Percentiles rank a stretch among this genome's conserved stretches.
Evolutionary conservation across 2,329 filamentous ascomycete genomes (phyloP).

Genomic region (Diaporthe aspalathi): DNA sequence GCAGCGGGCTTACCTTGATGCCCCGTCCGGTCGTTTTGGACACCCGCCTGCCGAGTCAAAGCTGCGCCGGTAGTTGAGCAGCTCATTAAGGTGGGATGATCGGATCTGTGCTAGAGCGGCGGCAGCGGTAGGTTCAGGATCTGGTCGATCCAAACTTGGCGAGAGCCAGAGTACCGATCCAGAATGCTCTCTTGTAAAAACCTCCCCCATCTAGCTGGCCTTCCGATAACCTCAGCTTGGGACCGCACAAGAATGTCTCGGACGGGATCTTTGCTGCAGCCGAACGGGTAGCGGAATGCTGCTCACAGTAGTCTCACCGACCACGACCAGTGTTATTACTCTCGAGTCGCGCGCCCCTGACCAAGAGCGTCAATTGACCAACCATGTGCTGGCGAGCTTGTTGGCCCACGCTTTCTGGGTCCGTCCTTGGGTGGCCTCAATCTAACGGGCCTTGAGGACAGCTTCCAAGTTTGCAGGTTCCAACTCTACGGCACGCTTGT

Average conservation of each 20-base stretch:
- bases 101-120: slow-evolving; percentile 28
- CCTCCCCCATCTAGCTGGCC: not conserved
- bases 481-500: slow-evolving; percentile 1
- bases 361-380: slow-evolving; percentile 38
- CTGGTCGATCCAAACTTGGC: slow-evolving; percentile 23
- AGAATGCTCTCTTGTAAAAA: not conserved
- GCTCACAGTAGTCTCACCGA: slow-evolving; percentile 35
- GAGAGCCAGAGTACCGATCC: slow-evolving; percentile 8
- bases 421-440: slow-evolving; percentile 33
- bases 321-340: slow-evolving; percentile 25
- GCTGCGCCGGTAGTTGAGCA: slow-evolving; percentile 30
- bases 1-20: not conserved
- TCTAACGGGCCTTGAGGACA: slow-evolving; percentile 21
- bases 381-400: slow-evolving; percentile 32
- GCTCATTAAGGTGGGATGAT: slow-evolving; percentile 31
- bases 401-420: slow-evolving; percentile 32
- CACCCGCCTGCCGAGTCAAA: slow-evolving; percentile 16
- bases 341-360: slow-evolving; percentile 35
- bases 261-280: slow-evolving; percentile 19
- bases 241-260: slow-evolving; percentile 27
- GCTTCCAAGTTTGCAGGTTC: slow-evolving; percentile 15
- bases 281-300: slow-evolving; percentile 5
- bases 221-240: not conserved
- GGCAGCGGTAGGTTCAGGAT: slow-evolving; percentile 26
- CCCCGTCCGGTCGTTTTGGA: slow-evolving; percentile 15